phyloP scores from a whole-genome alignment of 2,329 filamentous ascomycete genomes.

The Paraconiothyrium sp. region DNA sequence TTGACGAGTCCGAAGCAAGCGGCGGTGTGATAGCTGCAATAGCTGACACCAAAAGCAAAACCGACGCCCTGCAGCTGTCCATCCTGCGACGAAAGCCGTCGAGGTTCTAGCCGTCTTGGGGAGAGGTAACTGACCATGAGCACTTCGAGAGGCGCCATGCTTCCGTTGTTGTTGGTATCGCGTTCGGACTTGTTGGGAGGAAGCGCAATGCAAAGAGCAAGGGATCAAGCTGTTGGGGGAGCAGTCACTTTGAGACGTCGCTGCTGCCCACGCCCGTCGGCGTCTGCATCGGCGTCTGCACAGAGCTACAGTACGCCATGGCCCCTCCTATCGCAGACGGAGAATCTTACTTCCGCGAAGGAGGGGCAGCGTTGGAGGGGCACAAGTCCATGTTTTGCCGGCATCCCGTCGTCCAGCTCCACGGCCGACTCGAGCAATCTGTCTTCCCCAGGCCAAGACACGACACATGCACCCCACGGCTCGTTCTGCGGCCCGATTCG shows the following conservation, averaged over 20 bases:
- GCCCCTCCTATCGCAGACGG: conserved; percentile 25
- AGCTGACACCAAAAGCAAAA: conserved; percentile 19
- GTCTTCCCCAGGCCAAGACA: conserved; percentile 46
- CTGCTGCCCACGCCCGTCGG: conserved; percentile 14
- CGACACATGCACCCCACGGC: conserved; percentile 40
- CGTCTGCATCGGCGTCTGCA: conserved; percentile 36
- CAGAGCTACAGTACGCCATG: conserved; percentile 7
- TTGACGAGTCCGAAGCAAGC: conserved; percentile 3
- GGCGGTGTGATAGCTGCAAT: conserved; percentile 23
- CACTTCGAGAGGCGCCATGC: conserved; percentile 61
- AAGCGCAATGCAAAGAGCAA: not conserved
- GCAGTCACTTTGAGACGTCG: not conserved
- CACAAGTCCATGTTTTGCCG: conserved; percentile 35
- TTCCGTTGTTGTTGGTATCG: conserved; percentile 21
- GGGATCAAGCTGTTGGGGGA: not conserved
- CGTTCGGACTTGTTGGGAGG: not conserved
- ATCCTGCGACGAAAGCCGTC: conserved; percentile 24
- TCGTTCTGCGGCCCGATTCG: conserved; percentile 31
- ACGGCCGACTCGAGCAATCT: conserved; percentile 9
- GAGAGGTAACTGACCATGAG: conserved; percentile 54
- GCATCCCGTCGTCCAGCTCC: conserved; percentile 28
- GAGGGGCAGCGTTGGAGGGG: conserved; percentile 36
- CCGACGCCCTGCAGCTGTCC: conserved; percentile 17
- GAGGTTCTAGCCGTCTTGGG: conserved; percentile 6
- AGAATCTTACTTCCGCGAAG: conserved; percentile 35